Evolutionary conservation across 2,329 filamentous ascomycete species (phyloP), one percentile per base, ranked within the genome.

Genomic region (Xylaria hypoxylon): DNA sequence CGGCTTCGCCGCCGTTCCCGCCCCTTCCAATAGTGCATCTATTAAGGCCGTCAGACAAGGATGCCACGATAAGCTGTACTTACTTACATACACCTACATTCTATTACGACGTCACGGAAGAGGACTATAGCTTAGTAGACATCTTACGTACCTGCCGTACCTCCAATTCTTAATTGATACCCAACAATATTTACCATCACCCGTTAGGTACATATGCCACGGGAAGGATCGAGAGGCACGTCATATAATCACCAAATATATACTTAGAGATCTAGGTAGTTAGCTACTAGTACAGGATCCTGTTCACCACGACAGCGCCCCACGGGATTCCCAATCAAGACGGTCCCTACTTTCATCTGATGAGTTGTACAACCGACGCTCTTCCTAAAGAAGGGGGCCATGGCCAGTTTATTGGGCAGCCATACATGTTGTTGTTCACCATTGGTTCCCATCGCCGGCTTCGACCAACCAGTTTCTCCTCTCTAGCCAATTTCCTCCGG

Each of bases 371-470:
- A 63, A 52, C 33, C 52, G 45, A 22, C 31, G 44, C 44, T 38
- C 56, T 10, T 50, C 40, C 53, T 24, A 28, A 45, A 26, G 53
- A 64, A 59, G 62, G 47, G 55, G 24, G 26, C 33, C 55, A 42
- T 13, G n/a, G 19, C 52, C 24, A 48, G 31, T 63, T 63, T 67
- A 67, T 68, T 68, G 67, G 67, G 67, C 67, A 68, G 50, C 67
- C 57, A 68, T 68, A 68, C 67, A 68, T 66, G 59, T 24, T 22
- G 42, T 24, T 24, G 19, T 52, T 28, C 38, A 42, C 24, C 28
- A 62, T 59, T 62, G 59, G 55, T 31, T 26, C 44, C 52, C 45
- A 47, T 24, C 52, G 5, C 48, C 31, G 26, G 48, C 40, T 50
- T 42, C 45, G 33, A 26, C 44, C 22, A 22, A 10, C 45, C 24